Percentiles rank a stretch among this genome's conserved stretches.
phyloP scores from a whole-genome alignment of 768 basidiomycete species.

The Chalciporus chontae region DNA sequence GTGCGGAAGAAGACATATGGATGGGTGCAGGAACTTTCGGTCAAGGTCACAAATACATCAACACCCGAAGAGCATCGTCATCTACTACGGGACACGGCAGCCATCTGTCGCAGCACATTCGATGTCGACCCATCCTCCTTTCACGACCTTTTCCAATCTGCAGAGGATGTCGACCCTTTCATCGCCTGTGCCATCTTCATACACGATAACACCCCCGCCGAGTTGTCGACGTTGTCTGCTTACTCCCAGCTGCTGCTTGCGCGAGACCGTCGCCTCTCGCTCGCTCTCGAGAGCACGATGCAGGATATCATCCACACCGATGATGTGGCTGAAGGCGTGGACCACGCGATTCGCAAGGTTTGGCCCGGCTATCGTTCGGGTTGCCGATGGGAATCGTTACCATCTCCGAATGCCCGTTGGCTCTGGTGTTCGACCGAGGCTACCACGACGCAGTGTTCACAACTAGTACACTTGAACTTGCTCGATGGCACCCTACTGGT shows the following conservation, averaged over 20 bases:
- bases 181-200: constrained; percentile 33
- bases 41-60: constrained; percentile 11
- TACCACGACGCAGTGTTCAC: constrained; percentile 9
- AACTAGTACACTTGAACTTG: constrained; percentile 39
- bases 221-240: background rate
- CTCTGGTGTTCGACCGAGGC: constrained; percentile 21
- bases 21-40: constrained; percentile 36
- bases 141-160: constrained; percentile 15
- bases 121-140: constrained; percentile 12
- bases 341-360: constrained; percentile 26
- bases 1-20: constrained; percentile 30
- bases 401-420: constrained; percentile 28
- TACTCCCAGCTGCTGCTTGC: constrained; percentile 24
- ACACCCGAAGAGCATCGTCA: constrained; percentile 3
- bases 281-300: constrained; percentile 24
- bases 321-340: constrained; percentile 20
- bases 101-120: constrained; percentile 29
- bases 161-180: constrained; percentile 26
- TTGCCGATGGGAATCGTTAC: constrained; percentile 22
- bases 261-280: constrained; percentile 32
- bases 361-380: constrained; percentile 31
- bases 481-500: constrained; percentile 40
- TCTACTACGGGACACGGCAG: constrained; percentile 17
- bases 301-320: constrained; percentile 3
- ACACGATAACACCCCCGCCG: constrained; percentile 28